Base-by-base conservation (phyloP, 163 green algal species). In the Prototheca stagnorum region DNA sequence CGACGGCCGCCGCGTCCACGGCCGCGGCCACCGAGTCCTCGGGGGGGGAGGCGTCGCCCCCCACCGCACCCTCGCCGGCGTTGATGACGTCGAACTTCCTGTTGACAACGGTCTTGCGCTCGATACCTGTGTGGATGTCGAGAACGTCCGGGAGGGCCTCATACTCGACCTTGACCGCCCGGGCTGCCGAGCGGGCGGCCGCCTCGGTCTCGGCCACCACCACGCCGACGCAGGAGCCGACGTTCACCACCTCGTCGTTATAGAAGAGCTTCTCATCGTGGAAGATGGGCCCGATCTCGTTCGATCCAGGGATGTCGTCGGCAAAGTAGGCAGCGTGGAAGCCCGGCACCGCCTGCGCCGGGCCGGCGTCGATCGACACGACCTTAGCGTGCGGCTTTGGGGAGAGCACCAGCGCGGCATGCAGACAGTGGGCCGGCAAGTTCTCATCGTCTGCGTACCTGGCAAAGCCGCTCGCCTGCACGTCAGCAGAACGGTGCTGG, bases 361-460 rank as follows among this genome's bases (percentile, higher is more conserved):
- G 50, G 4, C 55, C 46, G 21, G 67, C 29, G 54, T 93, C 80
- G 35, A 91, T 49, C 11, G 22, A 28, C 16, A 76, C 19, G 6
- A 96, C 57, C 4, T 65, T 53, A 11, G 84, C 88, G 49, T 92
- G 82, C 1, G 88, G 69, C 33, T 70, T 59, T 25, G 51, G 72
- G 64, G 61, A 82, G n/a, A 80, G 54, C 5, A 97, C 77, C 11
- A 94, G 66, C 0, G 76, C 79, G 3, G 67, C 83, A 49, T 88
- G 70, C 51, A 95, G 73, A 4, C 57, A 48, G 35, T 67, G 72
- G 25, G 80, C 59, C 44, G 70, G 64, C 14, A 95, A 76, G 31
- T 37, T n/a, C n/a, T n/a, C n/a, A 57, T 97, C 88, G 44, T 97
- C 89, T 5, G 69, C 71, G 68, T 98, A 98, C 43, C 72, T 39